Evolutionary conservation across 257 asterid genomes (phyloP).

Genomic region (Ballota nigra): DNA sequence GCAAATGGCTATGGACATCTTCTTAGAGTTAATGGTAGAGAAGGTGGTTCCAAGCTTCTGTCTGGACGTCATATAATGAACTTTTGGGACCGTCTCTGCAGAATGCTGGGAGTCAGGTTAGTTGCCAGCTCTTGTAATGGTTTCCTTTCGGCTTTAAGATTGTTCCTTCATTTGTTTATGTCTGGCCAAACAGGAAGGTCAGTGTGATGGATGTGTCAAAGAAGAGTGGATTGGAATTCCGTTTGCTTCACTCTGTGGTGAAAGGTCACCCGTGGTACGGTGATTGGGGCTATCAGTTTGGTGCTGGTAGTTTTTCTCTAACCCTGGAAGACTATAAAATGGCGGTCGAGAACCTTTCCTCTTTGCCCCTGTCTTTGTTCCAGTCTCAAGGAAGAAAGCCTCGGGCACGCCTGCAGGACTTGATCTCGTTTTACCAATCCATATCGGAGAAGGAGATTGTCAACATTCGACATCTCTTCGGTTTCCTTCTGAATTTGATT

Average conservation of each 20-base stretch:
- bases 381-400: slow-evolving; percentile 80
- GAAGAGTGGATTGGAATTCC: slow-evolving; percentile 82
- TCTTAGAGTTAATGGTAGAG: slow-evolving; percentile 94
- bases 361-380: slow-evolving; percentile 58
- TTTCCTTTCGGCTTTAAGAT: not conserved
- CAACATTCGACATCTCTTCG: slow-evolving; percentile 66
- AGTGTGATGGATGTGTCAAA: slow-evolving; percentile 97
- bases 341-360: slow-evolving; percentile 62
- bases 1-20: slow-evolving; percentile 92
- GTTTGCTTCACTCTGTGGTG: slow-evolving; percentile 75
- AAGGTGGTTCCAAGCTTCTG: slow-evolving; percentile 88
- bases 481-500: slow-evolving; percentile 65
- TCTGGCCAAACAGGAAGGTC: slow-evolving; percentile 53
- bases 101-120: slow-evolving; percentile 76
- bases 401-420: slow-evolving; percentile 70
- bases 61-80: slow-evolving; percentile 76
- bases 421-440: slow-evolving; percentile 81
- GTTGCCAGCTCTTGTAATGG: not conserved
- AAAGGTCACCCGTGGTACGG: slow-evolving; percentile 97
- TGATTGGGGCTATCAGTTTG: slow-evolving; percentile 92
- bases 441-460: slow-evolving; percentile 75
- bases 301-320: slow-evolving; percentile 79
- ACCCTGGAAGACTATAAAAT: slow-evolving; percentile 52
- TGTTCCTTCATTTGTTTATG: not conserved
- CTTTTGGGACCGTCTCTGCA: slow-evolving; percentile 92